Conservation (phyloP, 208 protist species). For the Trypanosoma mega region DNA sequence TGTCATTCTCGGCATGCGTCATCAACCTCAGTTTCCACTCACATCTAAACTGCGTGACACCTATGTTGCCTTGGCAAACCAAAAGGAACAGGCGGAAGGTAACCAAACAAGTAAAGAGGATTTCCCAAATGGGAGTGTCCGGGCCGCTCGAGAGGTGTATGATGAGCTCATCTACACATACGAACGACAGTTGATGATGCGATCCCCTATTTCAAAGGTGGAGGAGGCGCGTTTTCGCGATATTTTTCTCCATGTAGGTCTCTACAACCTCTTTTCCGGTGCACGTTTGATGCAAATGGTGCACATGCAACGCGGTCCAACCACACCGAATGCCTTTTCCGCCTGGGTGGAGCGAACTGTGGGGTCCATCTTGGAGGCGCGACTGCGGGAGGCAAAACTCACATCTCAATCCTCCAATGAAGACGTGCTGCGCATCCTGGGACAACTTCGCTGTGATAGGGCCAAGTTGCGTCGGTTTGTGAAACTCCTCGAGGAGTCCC, state of each 20-base stretch:
- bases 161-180: conserved; percentile 62
- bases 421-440: conserved; percentile 50
- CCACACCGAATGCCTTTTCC: conserved; percentile 21
- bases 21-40: conserved; percentile 31
- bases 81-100: background rate
- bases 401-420: conserved; percentile 33
- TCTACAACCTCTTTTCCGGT: conserved; percentile 62
- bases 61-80: conserved; percentile 27
- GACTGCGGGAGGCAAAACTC: conserved; percentile 24
- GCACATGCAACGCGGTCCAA: conserved; percentile 29
- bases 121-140: conserved; percentile 7
- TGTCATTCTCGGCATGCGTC: conserved; percentile 70
- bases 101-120: background rate
- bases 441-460: conserved; percentile 51
- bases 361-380: conserved; percentile 23
- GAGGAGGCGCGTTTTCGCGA: conserved; percentile 41
- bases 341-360: conserved; percentile 46
- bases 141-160: conserved; percentile 47
- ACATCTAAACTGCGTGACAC: conserved; percentile 38
- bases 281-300: conserved; percentile 35
- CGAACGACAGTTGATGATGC: conserved; percentile 49
- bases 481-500: conserved; percentile 29
- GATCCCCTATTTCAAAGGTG: conserved; percentile 17
- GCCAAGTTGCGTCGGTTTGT: conserved; percentile 48
- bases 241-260: conserved; percentile 34